Evolutionary conservation across 108 stramenopile genomes (phyloP).

Genomic region (Cylindrotheca fusiformis): DNA sequence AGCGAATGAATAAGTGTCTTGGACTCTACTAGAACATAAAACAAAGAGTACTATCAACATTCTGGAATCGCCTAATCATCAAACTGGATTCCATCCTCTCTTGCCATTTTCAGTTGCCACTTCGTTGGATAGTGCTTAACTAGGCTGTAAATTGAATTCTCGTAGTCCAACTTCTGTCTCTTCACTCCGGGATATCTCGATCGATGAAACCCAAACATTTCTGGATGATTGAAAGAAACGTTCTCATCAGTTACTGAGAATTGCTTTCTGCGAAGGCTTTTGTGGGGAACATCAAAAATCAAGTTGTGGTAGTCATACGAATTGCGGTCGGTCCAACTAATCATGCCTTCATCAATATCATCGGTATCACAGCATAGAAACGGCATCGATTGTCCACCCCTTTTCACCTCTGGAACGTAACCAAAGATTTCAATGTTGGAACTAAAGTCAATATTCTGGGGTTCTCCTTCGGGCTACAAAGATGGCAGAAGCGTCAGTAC

Average conservation of each 20-base stretch:
- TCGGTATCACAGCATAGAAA: constrained; percentile 67
- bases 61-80: background rate
- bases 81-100: constrained; percentile 2
- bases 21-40: too few species aligned
- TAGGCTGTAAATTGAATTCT: constrained; percentile 48
- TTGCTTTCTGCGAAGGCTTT: constrained; percentile 28
- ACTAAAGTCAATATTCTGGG: constrained; percentile 70
- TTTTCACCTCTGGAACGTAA: constrained; percentile 63
- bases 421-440: constrained; percentile 50
- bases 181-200: background rate
- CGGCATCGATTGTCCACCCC: constrained; percentile 57
- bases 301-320: constrained; percentile 64
- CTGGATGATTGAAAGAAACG: background rate
- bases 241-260: constrained; percentile 3
- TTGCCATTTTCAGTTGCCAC: constrained; percentile 24
- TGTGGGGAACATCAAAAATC: constrained; percentile 65
- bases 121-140: constrained; percentile 52
- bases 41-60: background rate
- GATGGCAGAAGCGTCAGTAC: background rate
- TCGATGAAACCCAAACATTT: background rate
- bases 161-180: background rate
- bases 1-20: too few species aligned
- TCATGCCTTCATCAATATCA: constrained; percentile 54
- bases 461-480: constrained; percentile 40
- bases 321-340: constrained; percentile 61